Base-by-base conservation (phyloP, 352 stramenopile species). In the Pythium guiyangense region DNA sequence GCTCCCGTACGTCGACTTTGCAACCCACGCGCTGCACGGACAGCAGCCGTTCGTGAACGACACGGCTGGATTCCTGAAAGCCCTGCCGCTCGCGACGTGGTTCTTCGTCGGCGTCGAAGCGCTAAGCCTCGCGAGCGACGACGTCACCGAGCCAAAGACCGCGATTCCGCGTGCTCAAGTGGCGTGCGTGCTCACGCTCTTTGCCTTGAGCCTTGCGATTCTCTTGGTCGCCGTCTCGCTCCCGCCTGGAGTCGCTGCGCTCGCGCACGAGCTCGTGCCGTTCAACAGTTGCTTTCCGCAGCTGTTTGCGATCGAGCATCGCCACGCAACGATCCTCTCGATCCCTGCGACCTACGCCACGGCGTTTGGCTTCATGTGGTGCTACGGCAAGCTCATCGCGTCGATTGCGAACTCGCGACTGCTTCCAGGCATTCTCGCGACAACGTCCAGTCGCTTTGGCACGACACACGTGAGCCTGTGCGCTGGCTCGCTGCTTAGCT, bases 351-450 rank as follows among this genome's bases (percentile, higher is more conserved):
- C 73, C 1, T 86, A 77, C 57, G 70, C 70, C 3, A 85, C 69
- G 4, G 71, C 69, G 6, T 81, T 74, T 48, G 74, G 71, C 0
- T 84, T 84, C 45, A 79, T 85, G 54, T 82, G 74, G 62, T 78
- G 67, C 34, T 84, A 82, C 52, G 72, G 72, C 1, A 81, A 80
- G 45, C 60, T 86, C 5, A 75, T 86, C 11, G 48, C 65, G 2
- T 63, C 73, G 12, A 83, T 86, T 73, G 75, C 73, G 0, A 67
- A 52, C 17, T 86, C 73, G 1, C 61, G 62, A 11, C 44, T 86
- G 12, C 29, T 86, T 18, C 70, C 75, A 4, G 20, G 49, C 1
- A 63, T 68, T 2, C 63, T 86, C 11, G 37, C 47, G 6, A 64
- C 56, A n/a, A 70, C 60, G 2, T 63, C 65, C 0, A 20, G 18